Conservation (phyloP, 495 filamentous ascomycete species). For the Tuber magnatum region DNA sequence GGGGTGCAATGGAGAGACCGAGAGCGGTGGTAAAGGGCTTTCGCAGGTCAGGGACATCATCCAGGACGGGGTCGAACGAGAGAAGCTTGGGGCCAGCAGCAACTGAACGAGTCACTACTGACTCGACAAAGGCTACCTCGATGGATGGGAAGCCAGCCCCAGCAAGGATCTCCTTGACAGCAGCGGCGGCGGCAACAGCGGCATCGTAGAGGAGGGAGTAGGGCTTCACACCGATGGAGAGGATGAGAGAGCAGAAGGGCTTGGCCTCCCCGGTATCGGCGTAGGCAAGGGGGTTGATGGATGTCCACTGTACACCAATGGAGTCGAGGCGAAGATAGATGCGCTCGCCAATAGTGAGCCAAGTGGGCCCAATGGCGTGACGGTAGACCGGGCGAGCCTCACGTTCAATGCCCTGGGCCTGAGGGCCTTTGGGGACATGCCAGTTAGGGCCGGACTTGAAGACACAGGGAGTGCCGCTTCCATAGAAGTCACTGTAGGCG, state of each 20-base stretch:
- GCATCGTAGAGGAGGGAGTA: not conserved
- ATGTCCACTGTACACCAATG: not conserved
- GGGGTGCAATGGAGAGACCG: constrained; percentile 16
- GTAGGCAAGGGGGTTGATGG: constrained; percentile 5
- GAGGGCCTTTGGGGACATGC: not conserved
- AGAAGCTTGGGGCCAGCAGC: too few species aligned
- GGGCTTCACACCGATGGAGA: constrained; percentile 10
- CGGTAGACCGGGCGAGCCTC: not conserved
- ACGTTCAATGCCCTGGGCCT: not conserved
- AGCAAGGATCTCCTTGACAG: constrained; percentile 8
- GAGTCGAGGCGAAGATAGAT: not conserved
- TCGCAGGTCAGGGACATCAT: constrained; percentile 7
- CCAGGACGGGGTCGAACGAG: constrained; percentile 4
- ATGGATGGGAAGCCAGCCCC: constrained; percentile 14
- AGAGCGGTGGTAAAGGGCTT: constrained; percentile 9
- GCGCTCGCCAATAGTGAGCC: not conserved
- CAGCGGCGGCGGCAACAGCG: not conserved
- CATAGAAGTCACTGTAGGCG: not conserved
- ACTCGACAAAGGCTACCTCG: constrained; percentile 16
- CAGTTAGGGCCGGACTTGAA: not conserved
- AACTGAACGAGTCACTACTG: not conserved
- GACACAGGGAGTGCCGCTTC: not conserved
- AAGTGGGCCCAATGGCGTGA: not conserved
- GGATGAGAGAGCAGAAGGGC: not conserved
- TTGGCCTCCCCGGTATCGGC: constrained; percentile 3